A percentile compares a stretch with the other conserved stretches of the same genome.
Evolutionary conservation across 1,284 basidiomycete species (phyloP).

Genomic region (Agaricales sp.): DNA sequence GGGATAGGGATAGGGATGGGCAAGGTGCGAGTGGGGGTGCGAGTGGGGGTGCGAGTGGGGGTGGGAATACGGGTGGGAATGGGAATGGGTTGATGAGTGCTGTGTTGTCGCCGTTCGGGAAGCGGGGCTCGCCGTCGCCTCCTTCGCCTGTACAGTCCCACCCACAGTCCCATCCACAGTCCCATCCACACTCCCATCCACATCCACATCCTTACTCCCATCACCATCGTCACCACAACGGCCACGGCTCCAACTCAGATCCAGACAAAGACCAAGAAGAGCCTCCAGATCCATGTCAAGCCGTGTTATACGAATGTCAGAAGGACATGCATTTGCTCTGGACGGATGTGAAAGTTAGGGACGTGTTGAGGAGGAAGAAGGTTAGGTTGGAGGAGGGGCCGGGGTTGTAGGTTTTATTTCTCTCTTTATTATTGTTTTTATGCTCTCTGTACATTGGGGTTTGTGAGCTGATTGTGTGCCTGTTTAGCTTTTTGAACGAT

Average conservation of each 20-base stretch:
- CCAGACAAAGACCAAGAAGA: too few species aligned
- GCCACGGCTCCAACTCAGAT: too few species aligned
- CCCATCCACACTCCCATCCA: slow-evolving; percentile 10
- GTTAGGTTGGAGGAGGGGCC: slow-evolving; percentile 60
- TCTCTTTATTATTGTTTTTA: not conserved
- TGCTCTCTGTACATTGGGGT: too few species aligned
- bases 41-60: slow-evolving; percentile 9
- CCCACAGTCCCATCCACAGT: not conserved
- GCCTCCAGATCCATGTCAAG: slow-evolving; percentile 49
- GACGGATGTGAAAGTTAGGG: slow-evolving; percentile 48
- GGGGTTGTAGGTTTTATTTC: slow-evolving; percentile 48
- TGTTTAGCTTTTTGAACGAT: slow-evolving; percentile 57
- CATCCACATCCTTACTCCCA: slow-evolving; percentile 7
- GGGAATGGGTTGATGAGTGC: not conserved
- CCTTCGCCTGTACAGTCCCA: slow-evolving; percentile 29
- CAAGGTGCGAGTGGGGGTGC: slow-evolving; percentile 3
- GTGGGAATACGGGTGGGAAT: slow-evolving; percentile 8
- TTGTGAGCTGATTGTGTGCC: slow-evolving; percentile 6
- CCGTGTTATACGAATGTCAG: slow-evolving; percentile 43
- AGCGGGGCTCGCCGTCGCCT: too few species aligned
- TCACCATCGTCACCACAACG: slow-evolving; percentile 5
- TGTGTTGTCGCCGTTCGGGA: slow-evolving; percentile 24
- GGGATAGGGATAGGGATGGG: too few species aligned
- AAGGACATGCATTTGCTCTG: slow-evolving; percentile 55
- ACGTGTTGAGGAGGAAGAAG: slow-evolving; percentile 47